Conservation (phyloP, 2,329 filamentous ascomycete species). For the Hymenoscyphus repandus region DNA sequence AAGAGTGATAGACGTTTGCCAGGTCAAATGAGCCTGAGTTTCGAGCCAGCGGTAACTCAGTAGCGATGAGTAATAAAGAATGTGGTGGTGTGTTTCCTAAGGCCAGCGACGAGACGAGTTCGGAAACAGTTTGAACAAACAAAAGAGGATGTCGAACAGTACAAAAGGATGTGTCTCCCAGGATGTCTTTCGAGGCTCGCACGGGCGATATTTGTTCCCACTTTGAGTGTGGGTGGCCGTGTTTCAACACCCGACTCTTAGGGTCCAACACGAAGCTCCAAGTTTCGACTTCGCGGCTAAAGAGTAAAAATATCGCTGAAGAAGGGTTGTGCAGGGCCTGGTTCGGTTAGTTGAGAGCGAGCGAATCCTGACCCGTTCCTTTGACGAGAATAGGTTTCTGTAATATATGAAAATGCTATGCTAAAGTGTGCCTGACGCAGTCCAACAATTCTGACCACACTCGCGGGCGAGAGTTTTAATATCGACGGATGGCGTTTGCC, state of each 20-base stretch:
- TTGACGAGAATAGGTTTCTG: slow-evolving; percentile 1
- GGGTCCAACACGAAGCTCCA: slow-evolving; percentile 4
- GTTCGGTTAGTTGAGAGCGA: background rate
- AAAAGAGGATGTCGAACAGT: background rate
- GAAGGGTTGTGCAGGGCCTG: background rate
- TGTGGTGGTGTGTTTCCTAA: background rate
- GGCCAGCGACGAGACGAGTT: slow-evolving; percentile 3
- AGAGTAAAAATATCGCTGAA: background rate
- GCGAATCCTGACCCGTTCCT: background rate
- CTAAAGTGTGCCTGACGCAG: background rate
- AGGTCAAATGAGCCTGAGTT: background rate
- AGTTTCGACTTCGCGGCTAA: slow-evolving; percentile 8
- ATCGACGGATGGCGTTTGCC: slow-evolving; percentile 1
- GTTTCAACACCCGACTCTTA: slow-evolving; percentile 3
- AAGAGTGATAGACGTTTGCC: background rate
- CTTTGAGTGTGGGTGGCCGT: slow-evolving; percentile 5
- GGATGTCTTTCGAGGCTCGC: slow-evolving; percentile 3
- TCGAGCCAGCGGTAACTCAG: slow-evolving; percentile 7
- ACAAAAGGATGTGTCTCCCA: background rate
- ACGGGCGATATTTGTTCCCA: slow-evolving; percentile 15
- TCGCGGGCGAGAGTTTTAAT: slow-evolving; percentile 1
- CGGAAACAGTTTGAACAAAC: background rate
- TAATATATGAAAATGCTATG: background rate
- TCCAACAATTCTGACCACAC: slow-evolving; percentile 1
- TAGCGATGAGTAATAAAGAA: background rate